phyloP scores from a whole-genome alignment of 1,139 yeast species.

The Saccharomyces hybrid region DNA sequence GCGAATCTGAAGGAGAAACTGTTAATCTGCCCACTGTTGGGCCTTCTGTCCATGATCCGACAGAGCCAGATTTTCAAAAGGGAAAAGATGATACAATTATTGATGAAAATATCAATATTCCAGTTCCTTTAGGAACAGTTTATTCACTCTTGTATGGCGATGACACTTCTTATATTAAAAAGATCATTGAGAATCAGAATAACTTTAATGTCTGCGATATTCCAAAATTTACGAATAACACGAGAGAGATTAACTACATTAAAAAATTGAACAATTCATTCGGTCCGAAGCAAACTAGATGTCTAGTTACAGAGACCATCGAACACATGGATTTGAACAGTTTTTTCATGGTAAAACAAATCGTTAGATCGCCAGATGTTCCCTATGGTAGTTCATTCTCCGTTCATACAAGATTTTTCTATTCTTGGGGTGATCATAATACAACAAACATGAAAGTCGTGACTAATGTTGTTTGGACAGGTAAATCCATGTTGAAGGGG shows the following conservation, averaged over 20 bases:
- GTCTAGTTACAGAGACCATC: slow-evolving; percentile 66
- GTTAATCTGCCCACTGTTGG: slow-evolving; percentile 40
- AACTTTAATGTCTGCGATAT: slow-evolving; percentile 61
- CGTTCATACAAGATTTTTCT: slow-evolving; percentile 56
- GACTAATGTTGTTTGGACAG: slow-evolving; percentile 80
- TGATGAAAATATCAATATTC: slow-evolving; percentile 45
- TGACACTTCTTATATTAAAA: slow-evolving; percentile 51
- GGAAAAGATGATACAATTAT: slow-evolving; percentile 55
- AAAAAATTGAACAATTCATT: slow-evolving; percentile 79
- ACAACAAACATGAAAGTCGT: slow-evolving; percentile 54
- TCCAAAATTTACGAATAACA: slow-evolving; percentile 40
- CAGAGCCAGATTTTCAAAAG: slow-evolving; percentile 44
- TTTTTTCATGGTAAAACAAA: slow-evolving; percentile 52
- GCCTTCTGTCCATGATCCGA: slow-evolving; percentile 51
- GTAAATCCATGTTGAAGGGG: slow-evolving; percentile 88
- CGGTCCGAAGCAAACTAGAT: slow-evolving; percentile 92
- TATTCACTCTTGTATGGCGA: slow-evolving; percentile 66
- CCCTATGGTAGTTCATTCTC: slow-evolving; percentile 85
- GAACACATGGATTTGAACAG: slow-evolving; percentile 56
- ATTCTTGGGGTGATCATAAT: slow-evolving; percentile 76
- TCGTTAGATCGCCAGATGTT: slow-evolving; percentile 84
- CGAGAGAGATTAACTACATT: slow-evolving; percentile 60
- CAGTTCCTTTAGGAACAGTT: slow-evolving; percentile 78
- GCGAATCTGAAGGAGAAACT: slow-evolving; percentile 17
- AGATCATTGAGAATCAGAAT: slow-evolving; percentile 58